Base-by-base conservation (phyloP, 306 rosid genomes). In the Corylus americana region DNA sequence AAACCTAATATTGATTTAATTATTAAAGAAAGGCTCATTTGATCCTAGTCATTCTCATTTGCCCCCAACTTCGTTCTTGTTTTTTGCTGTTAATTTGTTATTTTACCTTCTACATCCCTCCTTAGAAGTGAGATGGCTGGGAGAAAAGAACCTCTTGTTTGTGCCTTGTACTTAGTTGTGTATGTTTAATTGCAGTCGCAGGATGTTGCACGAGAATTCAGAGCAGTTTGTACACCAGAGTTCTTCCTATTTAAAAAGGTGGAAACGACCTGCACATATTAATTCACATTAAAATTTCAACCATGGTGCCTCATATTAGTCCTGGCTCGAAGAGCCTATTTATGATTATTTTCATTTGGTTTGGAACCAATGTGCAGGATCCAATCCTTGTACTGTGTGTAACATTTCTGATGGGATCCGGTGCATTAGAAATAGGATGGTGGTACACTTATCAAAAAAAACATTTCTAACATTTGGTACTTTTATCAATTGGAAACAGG, bases 211-310 rank as follows among this genome's bases (percentile, higher is more conserved):
- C 86, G 71, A 71, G 98, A 86, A 81, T 92, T 95, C 78, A 91
- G 96, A 84, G 97, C 98, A 75, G 94, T 86, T 82, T 95, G 98
- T 79, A 92, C 98, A 4, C 98, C 98, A 5, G 97, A 95, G 57
- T 95, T 95, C 78, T 90, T 75, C 80, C 88, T 95, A 35, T 95
- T 87, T 80, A 95, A 91, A 85, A 92, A 95, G 97, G 98, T 91
- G 83, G 71, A 57, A 73, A 59, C 59, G 48, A 42, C 70, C 49
- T 39, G 35, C 74, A 71, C 25, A 35, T 16, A 20, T 77, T 53
- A 50, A 12, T 45, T 62, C 13, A 49, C 13, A 1, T 49, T 17
- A 47, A 53, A 42, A 11, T 7, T n/a, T 8, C 27, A 74, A 53
- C 74, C 11, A 49, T 17, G 27, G n/a, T 58, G 42, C 75, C 81